A percentile compares a stretch with the other conserved stretches of the same genome.
These are phyloP conservation scores for Talaromyces sp. DNA, from an alignment of 2,329 filamentous ascomycete genomes.

Conservation along the genomic window DNA sequence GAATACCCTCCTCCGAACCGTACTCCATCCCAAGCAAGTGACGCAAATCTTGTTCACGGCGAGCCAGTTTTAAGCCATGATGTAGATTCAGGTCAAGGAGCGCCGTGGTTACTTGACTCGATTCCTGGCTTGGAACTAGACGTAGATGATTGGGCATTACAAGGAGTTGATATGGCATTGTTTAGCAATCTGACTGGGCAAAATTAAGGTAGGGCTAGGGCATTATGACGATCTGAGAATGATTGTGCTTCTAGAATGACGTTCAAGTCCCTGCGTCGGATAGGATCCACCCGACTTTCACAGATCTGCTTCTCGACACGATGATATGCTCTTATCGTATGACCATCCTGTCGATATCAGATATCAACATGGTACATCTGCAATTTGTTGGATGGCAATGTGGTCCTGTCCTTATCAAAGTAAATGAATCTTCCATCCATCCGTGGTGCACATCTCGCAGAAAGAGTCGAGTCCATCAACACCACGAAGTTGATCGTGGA, in stretches of 20 bases:
- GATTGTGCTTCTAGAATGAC: neutral
- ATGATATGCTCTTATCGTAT: neutral
- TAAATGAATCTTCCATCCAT: neutral
- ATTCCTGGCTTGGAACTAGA: neutral
- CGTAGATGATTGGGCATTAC: constrained; percentile 7
- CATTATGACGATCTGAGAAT: neutral
- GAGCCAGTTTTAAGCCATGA: neutral
- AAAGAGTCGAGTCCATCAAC: neutral
- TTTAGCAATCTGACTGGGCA: neutral
- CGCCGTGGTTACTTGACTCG: neutral
- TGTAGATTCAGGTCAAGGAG: neutral
- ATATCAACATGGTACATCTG: neutral
- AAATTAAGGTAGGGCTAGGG: neutral
- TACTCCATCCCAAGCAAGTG: too few relatives aligned
- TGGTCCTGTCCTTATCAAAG: neutral
- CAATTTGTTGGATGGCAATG: neutral
- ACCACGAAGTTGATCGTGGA: neutral
- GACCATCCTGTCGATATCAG: neutral
- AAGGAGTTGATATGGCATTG: constrained; percentile 12
- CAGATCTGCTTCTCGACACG: neutral
- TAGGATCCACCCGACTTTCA: neutral
- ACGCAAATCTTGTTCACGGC: neutral
- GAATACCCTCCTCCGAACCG: constrained; percentile 18
- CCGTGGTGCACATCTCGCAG: neutral
- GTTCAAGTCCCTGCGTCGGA: neutral